Base-by-base conservation (phyloP, 1,284 basidiomycete species). In the Malassezia caprae region DNA sequence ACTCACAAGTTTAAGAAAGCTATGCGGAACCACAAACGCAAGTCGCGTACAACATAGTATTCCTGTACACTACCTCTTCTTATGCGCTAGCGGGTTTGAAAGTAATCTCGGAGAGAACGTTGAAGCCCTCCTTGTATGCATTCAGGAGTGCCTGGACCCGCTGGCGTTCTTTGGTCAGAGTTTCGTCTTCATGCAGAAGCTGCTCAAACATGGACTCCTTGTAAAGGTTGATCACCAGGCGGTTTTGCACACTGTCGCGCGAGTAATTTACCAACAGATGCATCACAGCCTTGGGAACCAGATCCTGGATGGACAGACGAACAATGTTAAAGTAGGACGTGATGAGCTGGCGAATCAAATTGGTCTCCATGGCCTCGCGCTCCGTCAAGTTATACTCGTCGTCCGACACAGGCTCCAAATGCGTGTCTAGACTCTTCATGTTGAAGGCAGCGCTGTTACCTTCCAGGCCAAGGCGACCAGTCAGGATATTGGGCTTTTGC, bases 351-450 rank as follows among this genome's bases (percentile, higher is more conserved):
- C 91, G 84, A 72, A 99, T 98, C 60, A 99, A 81, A 39, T 83
- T 84, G 34, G 90, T 94, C 78, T 98, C 93, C 85, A 96, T 88
- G 75, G 96, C 90, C 76, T 98, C 93, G 28, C 88, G 83, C 58
- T 82, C 79, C 2, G 84, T 84, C 54, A 88, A 65, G 76, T 53
- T 68, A 81, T 78, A 55, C 69, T 64, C 65, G 77, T 75, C 61
- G 77, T 51, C 44, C 8, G 46, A 32, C 46, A 52, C 35, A 13
- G 49, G 15, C 3, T 52, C 73, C 19, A 77, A 64, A 48, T 99
- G 93, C 78, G 87, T 91, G 57, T 91, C 90, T 46, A 98, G 79
- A 71, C 89, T 93, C 81, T 91, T 96, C 94, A 99, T 98, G 76
- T 98, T 91, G 76, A 84, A 96, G 34, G 88, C 90, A 45, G 90